Evolutionary conservation across 495 filamentous ascomycete genomes (phyloP).

Genomic region (Chaetomium tenue): DNA sequence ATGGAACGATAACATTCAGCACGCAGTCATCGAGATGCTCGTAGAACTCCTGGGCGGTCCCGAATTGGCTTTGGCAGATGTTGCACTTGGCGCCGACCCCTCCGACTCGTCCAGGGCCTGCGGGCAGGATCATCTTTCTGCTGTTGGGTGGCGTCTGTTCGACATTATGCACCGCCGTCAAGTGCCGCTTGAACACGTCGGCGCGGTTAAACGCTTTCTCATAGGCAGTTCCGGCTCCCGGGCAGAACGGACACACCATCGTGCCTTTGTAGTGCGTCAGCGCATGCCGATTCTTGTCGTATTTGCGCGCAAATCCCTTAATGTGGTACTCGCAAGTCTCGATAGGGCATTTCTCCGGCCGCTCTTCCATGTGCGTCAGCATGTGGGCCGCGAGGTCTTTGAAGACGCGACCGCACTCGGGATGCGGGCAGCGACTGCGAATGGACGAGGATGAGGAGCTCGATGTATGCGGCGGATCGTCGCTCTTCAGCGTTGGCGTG

Average conservation of each 20-base stretch:
- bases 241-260: slow-evolving; percentile 98
- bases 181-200: slow-evolving; percentile 96
- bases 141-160: slow-evolving; percentile 96
- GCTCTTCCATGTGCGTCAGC: slow-evolving; percentile 90
- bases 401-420: slow-evolving; percentile 86
- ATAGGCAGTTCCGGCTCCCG: slow-evolving; percentile 82
- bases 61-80: slow-evolving; percentile 88
- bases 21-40: slow-evolving; percentile 99
- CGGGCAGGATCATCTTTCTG: slow-evolving; percentile 58
- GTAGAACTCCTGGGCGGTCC: slow-evolving; percentile 94
- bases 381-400: slow-evolving; percentile 94
- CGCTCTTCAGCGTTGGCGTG: slow-evolving; percentile 42
- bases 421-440: slow-evolving; percentile 70
- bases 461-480: slow-evolving; percentile 58
- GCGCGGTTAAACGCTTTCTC: slow-evolving; percentile 99
- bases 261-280: slow-evolving; percentile 98
- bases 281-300: slow-evolving; percentile 98
- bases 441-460: slow-evolving; percentile 23
- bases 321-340: slow-evolving; percentile 89
- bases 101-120: slow-evolving; percentile 27
- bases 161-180: slow-evolving; percentile 90
- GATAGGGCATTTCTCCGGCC: slow-evolving; percentile 96
- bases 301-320: slow-evolving; percentile 96
- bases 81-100: slow-evolving; percentile 86
- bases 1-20: slow-evolving; percentile 88